Evolutionary conservation across 257 asterid genomes (phyloP).

Genomic region (Verbascum thapsus): DNA sequence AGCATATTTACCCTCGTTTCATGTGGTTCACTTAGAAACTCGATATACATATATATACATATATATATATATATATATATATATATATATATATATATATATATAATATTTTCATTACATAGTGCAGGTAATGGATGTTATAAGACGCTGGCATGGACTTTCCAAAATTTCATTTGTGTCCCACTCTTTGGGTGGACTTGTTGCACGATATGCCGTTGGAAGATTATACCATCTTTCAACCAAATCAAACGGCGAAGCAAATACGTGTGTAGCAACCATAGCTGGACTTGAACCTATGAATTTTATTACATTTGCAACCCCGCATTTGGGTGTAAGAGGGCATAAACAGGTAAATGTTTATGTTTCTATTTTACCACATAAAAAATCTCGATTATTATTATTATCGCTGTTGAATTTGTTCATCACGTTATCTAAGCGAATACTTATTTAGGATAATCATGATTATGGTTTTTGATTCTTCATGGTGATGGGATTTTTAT

Average conservation of each 20-base stretch:
- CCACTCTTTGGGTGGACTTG: slow-evolving; percentile 96
- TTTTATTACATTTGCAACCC: slow-evolving; percentile 89
- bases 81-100: no score
- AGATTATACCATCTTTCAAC: slow-evolving; percentile 48
- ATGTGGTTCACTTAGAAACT: no score
- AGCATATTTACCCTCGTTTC: slow-evolving; percentile 33
- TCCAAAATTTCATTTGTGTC: slow-evolving; percentile 81
- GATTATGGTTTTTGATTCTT: not conserved
- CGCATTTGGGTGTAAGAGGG: slow-evolving; percentile 89
- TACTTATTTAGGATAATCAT: not conserved
- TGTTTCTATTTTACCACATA: not conserved
- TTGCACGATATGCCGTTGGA: slow-evolving; percentile 87
- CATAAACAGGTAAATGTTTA: slow-evolving; percentile 63
- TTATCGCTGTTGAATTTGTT: not conserved
- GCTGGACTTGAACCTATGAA: slow-evolving; percentile 87
- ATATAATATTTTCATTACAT: slow-evolving; percentile 38
- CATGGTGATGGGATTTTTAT: not conserved
- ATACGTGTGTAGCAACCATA: slow-evolving; percentile 43
- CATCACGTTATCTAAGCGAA: not conserved
- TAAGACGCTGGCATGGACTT: slow-evolving; percentile 73
- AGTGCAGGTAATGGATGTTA: slow-evolving; percentile 81
- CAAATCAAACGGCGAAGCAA: slow-evolving; percentile 34
- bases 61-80: no score
- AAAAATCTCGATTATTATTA: not conserved
- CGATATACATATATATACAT: no score